Evolutionary conservation across 345 rosid species (phyloP).

Genomic region (Schrenkiella parvula): DNA sequence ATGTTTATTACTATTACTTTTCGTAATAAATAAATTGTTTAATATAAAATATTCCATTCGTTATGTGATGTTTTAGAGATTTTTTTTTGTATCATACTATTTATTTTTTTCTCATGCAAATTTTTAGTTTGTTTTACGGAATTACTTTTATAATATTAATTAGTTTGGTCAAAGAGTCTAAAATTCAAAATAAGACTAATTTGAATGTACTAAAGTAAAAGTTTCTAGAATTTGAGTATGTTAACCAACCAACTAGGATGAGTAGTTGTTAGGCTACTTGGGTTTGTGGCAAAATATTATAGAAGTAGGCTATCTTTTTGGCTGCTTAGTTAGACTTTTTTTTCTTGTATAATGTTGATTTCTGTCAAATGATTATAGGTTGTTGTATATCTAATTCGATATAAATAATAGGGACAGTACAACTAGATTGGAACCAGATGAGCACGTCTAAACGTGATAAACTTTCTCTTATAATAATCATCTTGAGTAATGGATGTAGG

Average conservation of each 20-base stretch:
- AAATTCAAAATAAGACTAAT: not conserved
- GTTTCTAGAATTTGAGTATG: conserved; percentile 10
- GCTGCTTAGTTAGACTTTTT: conserved; percentile 3
- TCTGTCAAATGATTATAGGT: not conserved
- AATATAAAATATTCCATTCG: not conserved
- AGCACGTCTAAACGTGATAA: not conserved
- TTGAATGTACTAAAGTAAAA: not conserved
- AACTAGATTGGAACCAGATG: not conserved
- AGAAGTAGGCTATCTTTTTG: conserved; percentile 6
- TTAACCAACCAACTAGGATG: conserved; percentile 10
- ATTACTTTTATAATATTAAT: too few relatives aligned
- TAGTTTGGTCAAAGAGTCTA: not conserved
- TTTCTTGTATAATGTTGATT: not conserved
- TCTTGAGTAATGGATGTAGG: not conserved
- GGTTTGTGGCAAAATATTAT: conserved; percentile 12
- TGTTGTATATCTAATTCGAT: not conserved
- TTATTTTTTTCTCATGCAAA: not conserved
- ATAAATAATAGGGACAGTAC: not conserved
- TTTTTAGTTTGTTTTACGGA: not conserved
- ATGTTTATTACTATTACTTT: not conserved
- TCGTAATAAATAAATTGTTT: not conserved
- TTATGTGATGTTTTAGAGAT: not conserved
- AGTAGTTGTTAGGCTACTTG: conserved; percentile 26
- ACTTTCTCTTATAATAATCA: not conserved
- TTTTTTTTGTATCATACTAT: not conserved